phyloP scores from a whole-genome alignment of 306 rosid genomes.

The Rosa chinensis region DNA sequence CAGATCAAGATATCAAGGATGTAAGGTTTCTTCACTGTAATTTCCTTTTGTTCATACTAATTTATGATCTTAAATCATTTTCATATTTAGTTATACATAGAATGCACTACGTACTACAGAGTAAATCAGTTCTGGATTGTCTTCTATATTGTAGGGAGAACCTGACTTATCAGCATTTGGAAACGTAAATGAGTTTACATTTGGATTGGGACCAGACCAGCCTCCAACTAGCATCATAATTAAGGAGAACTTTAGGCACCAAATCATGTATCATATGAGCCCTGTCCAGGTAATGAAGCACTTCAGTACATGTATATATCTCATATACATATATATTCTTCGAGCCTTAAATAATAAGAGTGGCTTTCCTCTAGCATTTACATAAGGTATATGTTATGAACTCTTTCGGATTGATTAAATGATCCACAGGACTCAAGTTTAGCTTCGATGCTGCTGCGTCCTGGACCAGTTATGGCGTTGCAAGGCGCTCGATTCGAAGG shows the following conservation, averaged over 20 bases:
- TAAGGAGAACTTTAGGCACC: slow-evolving; percentile 7
- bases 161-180: slow-evolving; percentile 32
- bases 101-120: background rate
- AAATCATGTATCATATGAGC: slow-evolving; percentile 18
- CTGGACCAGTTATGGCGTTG: slow-evolving; percentile 28
- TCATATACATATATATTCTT: too few relatives aligned
- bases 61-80: background rate
- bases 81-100: background rate
- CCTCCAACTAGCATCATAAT: slow-evolving; percentile 24
- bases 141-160: slow-evolving; percentile 12
- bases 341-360: background rate
- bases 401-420: background rate
- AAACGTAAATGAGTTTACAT: background rate
- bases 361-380: too few relatives aligned
- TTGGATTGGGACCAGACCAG: slow-evolving; percentile 22
- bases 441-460: slow-evolving; percentile 35
- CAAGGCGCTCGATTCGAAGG: background rate
- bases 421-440: slow-evolving; percentile 22
- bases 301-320: background rate
- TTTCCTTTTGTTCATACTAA: background rate
- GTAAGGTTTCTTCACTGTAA: background rate
- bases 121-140: too few relatives aligned
- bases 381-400: background rate
- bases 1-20: slow-evolving; percentile 21
- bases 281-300: slow-evolving; percentile 18